These are phyloP conservation scores for Mycosarcoma mackinlayi DNA, from an alignment of 1,284 basidiomycete species.

Conservation along the genomic window DNA sequence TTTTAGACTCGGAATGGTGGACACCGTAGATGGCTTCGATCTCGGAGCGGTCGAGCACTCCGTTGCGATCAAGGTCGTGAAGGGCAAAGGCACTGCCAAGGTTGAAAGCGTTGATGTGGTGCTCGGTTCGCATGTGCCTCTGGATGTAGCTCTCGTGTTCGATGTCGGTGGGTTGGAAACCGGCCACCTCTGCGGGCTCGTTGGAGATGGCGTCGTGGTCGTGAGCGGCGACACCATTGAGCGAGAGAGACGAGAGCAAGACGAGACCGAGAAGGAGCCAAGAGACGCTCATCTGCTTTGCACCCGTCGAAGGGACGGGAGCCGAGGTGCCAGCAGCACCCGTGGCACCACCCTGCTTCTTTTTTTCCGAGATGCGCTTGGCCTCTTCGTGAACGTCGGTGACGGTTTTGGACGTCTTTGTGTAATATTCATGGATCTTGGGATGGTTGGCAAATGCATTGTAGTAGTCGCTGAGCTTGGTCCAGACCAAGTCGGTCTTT, in stretches of 20 bases:
- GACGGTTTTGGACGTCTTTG: conserved; percentile 81
- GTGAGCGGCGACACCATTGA: conserved; percentile 40
- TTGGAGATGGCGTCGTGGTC: conserved; percentile 35
- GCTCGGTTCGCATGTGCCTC: conserved; percentile 67
- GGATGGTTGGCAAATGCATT: conserved; percentile 58
- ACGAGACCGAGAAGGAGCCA: conserved; percentile 45
- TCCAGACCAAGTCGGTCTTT: conserved; percentile 55
- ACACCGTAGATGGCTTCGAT: conserved; percentile 76
- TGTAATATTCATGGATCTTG: conserved; percentile 76
- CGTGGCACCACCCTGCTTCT: conserved; percentile 65
- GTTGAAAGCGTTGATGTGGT: conserved; percentile 69
- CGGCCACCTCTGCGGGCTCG: conserved; percentile 47
- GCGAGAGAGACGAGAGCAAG: conserved; percentile 42
- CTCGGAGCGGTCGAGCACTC: conserved; percentile 69
- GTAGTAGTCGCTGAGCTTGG: conserved; percentile 62
- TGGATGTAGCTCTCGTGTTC: conserved; percentile 65
- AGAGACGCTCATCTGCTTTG: conserved; percentile 47
- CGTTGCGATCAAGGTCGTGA: conserved; percentile 83
- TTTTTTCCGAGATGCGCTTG: conserved; percentile 76
- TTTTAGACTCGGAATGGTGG: conserved; percentile 90
- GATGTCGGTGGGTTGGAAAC: conserved; percentile 42
- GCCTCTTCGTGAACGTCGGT: conserved; percentile 89
- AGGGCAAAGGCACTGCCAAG: conserved; percentile 75
- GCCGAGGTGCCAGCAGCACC: conserved; percentile 46
- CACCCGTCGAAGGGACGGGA: conserved; percentile 15